Percentiles rank a stretch among this genome's conserved stretches.
Evolutionary conservation across 75 land plant genomes (phyloP).

Genomic region (Pinus tabuliformis): DNA sequence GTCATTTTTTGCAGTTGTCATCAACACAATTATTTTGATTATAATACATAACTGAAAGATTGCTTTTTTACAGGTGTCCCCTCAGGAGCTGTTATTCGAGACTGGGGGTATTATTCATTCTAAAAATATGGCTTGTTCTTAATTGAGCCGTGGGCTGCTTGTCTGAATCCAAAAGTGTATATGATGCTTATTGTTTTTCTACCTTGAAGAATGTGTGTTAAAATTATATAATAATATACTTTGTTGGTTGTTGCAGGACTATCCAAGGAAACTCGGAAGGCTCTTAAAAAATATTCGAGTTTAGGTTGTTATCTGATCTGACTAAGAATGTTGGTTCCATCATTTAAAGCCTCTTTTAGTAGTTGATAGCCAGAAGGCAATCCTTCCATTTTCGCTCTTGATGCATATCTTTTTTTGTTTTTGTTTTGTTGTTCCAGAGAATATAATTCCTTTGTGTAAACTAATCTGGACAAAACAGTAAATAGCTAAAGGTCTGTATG

Average conservation of each 20-base stretch:
- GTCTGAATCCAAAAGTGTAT: not conserved
- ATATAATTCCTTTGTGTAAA: too few species aligned
- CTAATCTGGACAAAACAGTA: too few species aligned
- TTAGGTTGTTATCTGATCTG: constrained; percentile 34
- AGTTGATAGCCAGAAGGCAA: not conserved
- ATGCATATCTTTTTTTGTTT: not conserved
- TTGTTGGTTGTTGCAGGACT: constrained; percentile 49
- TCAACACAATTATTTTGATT: not conserved
- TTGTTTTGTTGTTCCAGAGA: not conserved
- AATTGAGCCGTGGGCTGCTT: not conserved
- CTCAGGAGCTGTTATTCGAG: constrained; percentile 85
- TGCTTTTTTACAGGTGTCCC: constrained; percentile 59
- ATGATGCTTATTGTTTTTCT: not conserved
- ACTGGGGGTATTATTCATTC: constrained; percentile 45
- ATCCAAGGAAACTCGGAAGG: constrained; percentile 67
- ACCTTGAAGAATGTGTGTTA: not conserved
- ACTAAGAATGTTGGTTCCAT: not conserved
- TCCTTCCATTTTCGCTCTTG: not conserved
- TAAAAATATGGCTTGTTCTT: not conserved
- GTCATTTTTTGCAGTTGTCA: constrained; percentile 5
- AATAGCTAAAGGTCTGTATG: too few species aligned
- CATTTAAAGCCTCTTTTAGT: not conserved
- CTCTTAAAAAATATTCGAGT: constrained; percentile 48
- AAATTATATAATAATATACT: not conserved
- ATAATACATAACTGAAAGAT: not conserved